These are phyloP conservation scores for Boechera retrofracta DNA, from an alignment of 345 rosid genomes.

Conservation along the genomic window DNA sequence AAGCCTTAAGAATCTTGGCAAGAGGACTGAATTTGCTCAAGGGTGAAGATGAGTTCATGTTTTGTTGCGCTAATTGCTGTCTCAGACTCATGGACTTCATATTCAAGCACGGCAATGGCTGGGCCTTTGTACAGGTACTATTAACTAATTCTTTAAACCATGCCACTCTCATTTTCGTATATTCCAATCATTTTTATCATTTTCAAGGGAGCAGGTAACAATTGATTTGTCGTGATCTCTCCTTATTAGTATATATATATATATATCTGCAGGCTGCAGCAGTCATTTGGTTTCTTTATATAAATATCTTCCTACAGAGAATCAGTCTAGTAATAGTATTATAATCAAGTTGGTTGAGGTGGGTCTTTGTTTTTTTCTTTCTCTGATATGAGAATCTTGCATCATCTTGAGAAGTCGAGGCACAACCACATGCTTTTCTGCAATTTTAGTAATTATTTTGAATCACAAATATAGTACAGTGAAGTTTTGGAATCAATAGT, in stretches of 20 bases:
- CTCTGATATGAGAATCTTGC: constrained; percentile 38
- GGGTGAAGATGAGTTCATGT: constrained; percentile 99
- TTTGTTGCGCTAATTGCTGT: constrained; percentile 98
- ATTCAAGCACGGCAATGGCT: constrained; percentile 86
- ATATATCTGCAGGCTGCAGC: constrained; percentile 5
- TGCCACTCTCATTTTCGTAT: constrained; percentile 18
- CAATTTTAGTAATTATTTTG: constrained; percentile 23
- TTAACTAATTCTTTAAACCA: constrained; percentile 13
- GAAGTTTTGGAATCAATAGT: constrained; percentile 7
- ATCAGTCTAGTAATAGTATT: constrained; percentile 17
- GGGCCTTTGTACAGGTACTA: constrained; percentile 99
- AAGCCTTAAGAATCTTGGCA: constrained; percentile 83
- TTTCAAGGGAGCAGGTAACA: constrained; percentile 21
- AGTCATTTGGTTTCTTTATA: constrained; percentile 20
- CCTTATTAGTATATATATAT: constrained; percentile 10
- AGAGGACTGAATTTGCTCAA: constrained; percentile 85
- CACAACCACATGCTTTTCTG: constrained; percentile 43
- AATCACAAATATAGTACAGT: constrained; percentile 13
- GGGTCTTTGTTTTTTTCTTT: constrained; percentile 15
- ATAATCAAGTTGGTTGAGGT: constrained; percentile 32
- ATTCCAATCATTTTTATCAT: constrained; percentile 5
- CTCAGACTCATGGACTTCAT: constrained; percentile 76
- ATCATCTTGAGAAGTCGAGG: constrained; percentile 29
- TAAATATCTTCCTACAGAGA: constrained; percentile 16
- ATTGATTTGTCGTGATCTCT: constrained; percentile 23